Base-by-base conservation (phyloP, 1,139 yeast genomes). In the Taphrina communis region DNA sequence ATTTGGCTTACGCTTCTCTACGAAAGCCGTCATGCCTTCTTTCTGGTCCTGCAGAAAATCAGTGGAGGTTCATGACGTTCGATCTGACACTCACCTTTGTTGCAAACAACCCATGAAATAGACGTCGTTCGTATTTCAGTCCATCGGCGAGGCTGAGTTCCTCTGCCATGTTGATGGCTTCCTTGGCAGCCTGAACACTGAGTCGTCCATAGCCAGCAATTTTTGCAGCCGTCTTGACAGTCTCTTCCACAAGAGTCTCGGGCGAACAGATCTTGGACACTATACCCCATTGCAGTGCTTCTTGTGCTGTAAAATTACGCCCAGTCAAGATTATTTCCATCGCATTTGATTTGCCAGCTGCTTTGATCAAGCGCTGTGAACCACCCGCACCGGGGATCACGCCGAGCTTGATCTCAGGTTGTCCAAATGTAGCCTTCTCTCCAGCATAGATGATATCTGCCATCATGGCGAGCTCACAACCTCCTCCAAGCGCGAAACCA, bases 311-410 rank as follows among this genome's bases (percentile, higher is more conserved):
- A 73, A 83, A 79, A 67, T 76, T 79, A 31, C 79, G 78, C 48
- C 86, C 86, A 14, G 85, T 83, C 55, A 83, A 77, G 59, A 82
- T 80, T 57, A 78, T 73, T 73, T 83, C 85, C 81, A 82, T 81
- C 36, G 86, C 85, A 53, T 79, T 77, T 35, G 83, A 76, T 76
- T 83, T 83, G 42, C 86, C 86, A 72, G 83, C 78, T 31, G 82
- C 80, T 65, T 80, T 76, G 39, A 82, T 78, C 61, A 83, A 77
- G 48, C 86, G 77, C 75, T 83, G 86, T 7, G 85, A 80, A 35
- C 85, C 86, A 36, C 86, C 86, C 21, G 84, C 84, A 5, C 86
- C 86, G 44, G 86, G 86, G 63, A 83, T 80, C 50, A 83, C 79
- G 6, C 86, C 86, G 14, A 83, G 77, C 72, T 81, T 82, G 75